Evolutionary conservation across 495 filamentous ascomycete genomes (phyloP).

Genomic region (Geoglossum glabrum): DNA sequence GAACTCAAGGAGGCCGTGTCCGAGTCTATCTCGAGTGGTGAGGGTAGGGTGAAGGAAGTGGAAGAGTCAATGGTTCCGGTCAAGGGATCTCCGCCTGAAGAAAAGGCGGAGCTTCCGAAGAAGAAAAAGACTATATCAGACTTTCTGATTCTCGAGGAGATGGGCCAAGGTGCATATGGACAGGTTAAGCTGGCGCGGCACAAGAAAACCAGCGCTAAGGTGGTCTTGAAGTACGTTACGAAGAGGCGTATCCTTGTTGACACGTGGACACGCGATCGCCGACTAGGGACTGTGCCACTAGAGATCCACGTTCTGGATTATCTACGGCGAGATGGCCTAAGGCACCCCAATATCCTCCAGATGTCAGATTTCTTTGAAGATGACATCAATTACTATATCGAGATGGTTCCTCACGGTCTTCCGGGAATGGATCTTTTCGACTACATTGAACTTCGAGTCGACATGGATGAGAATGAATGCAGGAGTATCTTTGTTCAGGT

Average conservation of each 20-base stretch:
- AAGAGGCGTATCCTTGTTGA: slow-evolving; percentile 94
- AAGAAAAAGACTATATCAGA: slow-evolving; percentile 71
- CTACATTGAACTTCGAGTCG: slow-evolving; percentile 89
- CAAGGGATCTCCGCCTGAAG: slow-evolving; percentile 17
- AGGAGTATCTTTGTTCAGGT: slow-evolving; percentile 92
- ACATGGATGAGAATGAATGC: slow-evolving; percentile 89
- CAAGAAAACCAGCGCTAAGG: slow-evolving; percentile 53
- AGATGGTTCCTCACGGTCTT: slow-evolving; percentile 89
- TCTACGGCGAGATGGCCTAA: slow-evolving; percentile 64
- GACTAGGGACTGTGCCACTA: slow-evolving; percentile 87
- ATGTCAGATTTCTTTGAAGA: slow-evolving; percentile 99
- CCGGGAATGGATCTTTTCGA: slow-evolving; percentile 99
- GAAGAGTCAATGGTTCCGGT: slow-evolving; percentile 13
- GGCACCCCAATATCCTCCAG: slow-evolving; percentile 92
- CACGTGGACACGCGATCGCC: slow-evolving; percentile 90
- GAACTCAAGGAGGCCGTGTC: slow-evolving; percentile 46
- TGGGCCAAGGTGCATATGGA: slow-evolving; percentile 95
- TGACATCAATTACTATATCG: slow-evolving; percentile 95
- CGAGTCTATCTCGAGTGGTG: slow-evolving; percentile 22
- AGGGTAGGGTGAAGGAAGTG: slow-evolving; percentile 27
- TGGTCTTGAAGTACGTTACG: slow-evolving; percentile 94
- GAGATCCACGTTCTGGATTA: slow-evolving; percentile 97
- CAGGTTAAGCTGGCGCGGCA: slow-evolving; percentile 93
- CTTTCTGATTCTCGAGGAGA: slow-evolving; percentile 87
- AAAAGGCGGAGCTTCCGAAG: slow-evolving; percentile 9